Evolutionary conservation across 2,329 filamentous ascomycete genomes (phyloP).

Genomic region (Periconia macrospinosa): DNA sequence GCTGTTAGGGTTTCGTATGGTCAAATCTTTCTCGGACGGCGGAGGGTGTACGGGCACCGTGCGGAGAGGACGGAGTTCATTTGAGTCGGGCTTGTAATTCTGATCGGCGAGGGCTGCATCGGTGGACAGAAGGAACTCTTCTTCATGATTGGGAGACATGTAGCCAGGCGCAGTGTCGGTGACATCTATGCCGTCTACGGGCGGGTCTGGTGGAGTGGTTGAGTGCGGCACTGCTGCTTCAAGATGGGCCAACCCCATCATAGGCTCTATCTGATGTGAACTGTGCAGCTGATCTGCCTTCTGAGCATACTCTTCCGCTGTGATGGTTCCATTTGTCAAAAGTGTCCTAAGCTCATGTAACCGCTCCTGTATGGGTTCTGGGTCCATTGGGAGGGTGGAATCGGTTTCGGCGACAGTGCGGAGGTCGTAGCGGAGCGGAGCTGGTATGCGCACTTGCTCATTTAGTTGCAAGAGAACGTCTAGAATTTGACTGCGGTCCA

Average conservation of each 20-base stretch:
- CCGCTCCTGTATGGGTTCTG: slow-evolving; percentile 25
- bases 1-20: slow-evolving; percentile 79
- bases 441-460: slow-evolving; percentile 74
- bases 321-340: slow-evolving; percentile 31
- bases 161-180: slow-evolving; percentile 65
- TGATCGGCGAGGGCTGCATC: slow-evolving; percentile 56
- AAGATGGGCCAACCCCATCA: slow-evolving; percentile 41
- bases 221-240: slow-evolving; percentile 47
- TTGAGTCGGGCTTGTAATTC: slow-evolving; percentile 55
- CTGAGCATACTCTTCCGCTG: slow-evolving; percentile 32
- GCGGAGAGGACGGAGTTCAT: slow-evolving; percentile 44
- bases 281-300: slow-evolving; percentile 32
- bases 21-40: slow-evolving; percentile 53
- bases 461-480: slow-evolving; percentile 92
- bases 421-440: slow-evolving; percentile 74
- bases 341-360: slow-evolving; percentile 40
- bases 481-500: slow-evolving; percentile 70
- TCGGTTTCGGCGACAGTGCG: slow-evolving; percentile 42
- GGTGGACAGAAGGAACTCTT: slow-evolving; percentile 70
- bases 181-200: slow-evolving; percentile 49
- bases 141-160: slow-evolving; percentile 69
- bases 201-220: slow-evolving; percentile 33
- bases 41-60: slow-evolving; percentile 44
- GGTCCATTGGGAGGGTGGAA: slow-evolving; percentile 27
- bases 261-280: slow-evolving; percentile 24